These are phyloP conservation scores for Xanthoceras sorbifolium DNA, from an alignment of 345 rosid species.

Conservation along the genomic window DNA sequence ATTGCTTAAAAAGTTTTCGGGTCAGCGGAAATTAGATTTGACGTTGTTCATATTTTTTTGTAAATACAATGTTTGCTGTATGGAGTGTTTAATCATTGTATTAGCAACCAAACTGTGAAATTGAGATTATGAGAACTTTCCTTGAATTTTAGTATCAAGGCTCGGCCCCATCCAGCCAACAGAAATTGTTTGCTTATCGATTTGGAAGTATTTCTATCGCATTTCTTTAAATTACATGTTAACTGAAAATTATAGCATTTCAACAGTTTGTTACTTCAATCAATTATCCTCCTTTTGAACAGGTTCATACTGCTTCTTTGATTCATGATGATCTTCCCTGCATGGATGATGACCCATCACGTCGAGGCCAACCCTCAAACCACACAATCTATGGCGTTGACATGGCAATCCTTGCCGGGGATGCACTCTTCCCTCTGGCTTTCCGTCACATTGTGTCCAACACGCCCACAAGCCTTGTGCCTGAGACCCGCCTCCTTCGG, in stretches of 20 bases:
- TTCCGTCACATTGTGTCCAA: constrained; percentile 82
- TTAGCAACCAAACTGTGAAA: neutral
- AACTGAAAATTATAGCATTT: neutral
- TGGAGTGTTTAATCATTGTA: neutral
- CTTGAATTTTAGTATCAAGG: neutral
- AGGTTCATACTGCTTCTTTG: constrained; percentile 90
- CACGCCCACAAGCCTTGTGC: constrained; percentile 73
- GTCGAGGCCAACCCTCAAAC: constrained; percentile 92
- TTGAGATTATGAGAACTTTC: neutral
- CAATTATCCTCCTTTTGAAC: constrained; percentile 17
- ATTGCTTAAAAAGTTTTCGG: neutral
- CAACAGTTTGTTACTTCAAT: too few species aligned
- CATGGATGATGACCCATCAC: constrained; percentile 86
- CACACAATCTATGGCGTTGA: constrained; percentile 70
- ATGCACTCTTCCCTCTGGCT: constrained; percentile 94
- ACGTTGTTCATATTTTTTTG: neutral
- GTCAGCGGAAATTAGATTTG: neutral
- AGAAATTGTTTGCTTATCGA: neutral
- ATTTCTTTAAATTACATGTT: neutral
- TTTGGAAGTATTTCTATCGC: neutral
- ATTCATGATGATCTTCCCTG: constrained; percentile 95
- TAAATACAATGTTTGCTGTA: too few species aligned
- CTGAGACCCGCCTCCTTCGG: constrained; percentile 58
- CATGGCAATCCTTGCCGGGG: constrained; percentile 96
- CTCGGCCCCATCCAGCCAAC: neutral